Evolutionary conservation across 352 stramenopile genomes (phyloP), one percentile per base, ranked within the genome.

Genomic region (Phytophthora foliorum): DNA sequence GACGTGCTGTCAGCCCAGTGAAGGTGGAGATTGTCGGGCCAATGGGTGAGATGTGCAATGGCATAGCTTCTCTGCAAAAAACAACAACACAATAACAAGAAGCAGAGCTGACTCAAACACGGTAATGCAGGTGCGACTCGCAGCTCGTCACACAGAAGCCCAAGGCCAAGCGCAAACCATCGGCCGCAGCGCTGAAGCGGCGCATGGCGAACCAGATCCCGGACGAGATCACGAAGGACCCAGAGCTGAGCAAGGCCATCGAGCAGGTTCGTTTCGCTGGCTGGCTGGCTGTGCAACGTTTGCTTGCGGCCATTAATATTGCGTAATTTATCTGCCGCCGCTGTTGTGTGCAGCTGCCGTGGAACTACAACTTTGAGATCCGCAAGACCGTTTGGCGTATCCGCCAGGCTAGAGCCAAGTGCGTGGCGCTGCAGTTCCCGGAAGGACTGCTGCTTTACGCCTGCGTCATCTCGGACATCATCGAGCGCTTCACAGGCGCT

Each of bases 301-400:
- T 24, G 2, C 7, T 24, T 9, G 17, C 39, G n/a, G 6, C 24
- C 39, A 1, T 22, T 45, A 45, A 45, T n/a, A 5, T 14, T 22
- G 14, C 6, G 13, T 21, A 11, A 3, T 17, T 39, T 57, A 27
- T 22, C 34, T 41, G 34, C 14, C 21, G 5, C 21, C 41, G 10
- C 36, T 55, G 21, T 34, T 57, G 2, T 42, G 44, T 45, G n/a
- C 64, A 95, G 73, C 85, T 99, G 19, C 98, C 98, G 16, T 87
- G 82, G 65, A 99, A 99, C 73, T 99, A 99, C 81, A 98, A 98
- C 65, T 99, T 99, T 84, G 92, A 98, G 80, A 93, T 99, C 62
- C 87, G 86, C 65, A 99, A 99, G 83, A 99, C 97, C 0, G 88
- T 99, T 36, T 98, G 96, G 89, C 88, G 96, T 14, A 97, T 99